A percentile compares a stretch with the other conserved stretches of the same genome.
These are phyloP conservation scores for Colletotrichum trifolii DNA, from an alignment of 2,329 filamentous ascomycete genomes.

Conservation along the genomic window DNA sequence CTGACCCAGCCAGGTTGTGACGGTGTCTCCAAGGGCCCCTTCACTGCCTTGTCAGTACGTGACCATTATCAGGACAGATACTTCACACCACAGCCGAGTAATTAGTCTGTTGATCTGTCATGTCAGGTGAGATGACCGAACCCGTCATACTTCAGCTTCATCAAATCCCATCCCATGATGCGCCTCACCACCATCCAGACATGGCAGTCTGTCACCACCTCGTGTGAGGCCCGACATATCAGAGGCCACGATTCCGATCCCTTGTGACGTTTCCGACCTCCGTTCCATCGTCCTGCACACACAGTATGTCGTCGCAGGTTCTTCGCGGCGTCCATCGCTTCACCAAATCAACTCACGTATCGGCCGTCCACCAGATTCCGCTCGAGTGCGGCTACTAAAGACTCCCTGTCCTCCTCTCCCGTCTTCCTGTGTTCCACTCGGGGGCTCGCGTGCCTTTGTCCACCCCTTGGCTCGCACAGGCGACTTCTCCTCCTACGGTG, in stretches of 20 bases:
- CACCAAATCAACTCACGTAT: slow-evolving; percentile 42
- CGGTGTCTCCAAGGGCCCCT: too few relatives aligned
- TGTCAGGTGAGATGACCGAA: background rate
- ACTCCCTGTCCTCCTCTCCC: slow-evolving; percentile 40
- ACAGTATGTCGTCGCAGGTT: slow-evolving; percentile 6
- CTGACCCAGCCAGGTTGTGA: too few relatives aligned
- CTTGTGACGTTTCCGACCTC: too few relatives aligned
- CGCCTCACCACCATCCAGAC: slow-evolving; percentile 1
- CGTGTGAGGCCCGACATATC: background rate
- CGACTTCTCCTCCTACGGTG: slow-evolving; percentile 20
- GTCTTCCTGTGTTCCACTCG: slow-evolving; percentile 52
- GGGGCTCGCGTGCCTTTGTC: slow-evolving; percentile 45
- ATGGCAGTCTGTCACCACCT: background rate
- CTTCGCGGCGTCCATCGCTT: slow-evolving; percentile 2
- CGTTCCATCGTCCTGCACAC: background rate
- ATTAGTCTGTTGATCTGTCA: background rate
- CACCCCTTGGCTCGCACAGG: slow-evolving; percentile 51
- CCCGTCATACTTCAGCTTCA: background rate
- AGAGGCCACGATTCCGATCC: too few relatives aligned
- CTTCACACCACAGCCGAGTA: too few relatives aligned
- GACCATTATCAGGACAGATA: too few relatives aligned
- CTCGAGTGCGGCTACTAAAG: slow-evolving; percentile 46
- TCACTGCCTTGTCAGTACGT: too few relatives aligned
- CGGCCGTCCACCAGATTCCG: slow-evolving; percentile 45
- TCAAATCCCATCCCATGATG: slow-evolving; percentile 6